These are phyloP conservation scores for Petunia axillaris DNA, from an alignment of 257 asterid species.

Conservation along the genomic window DNA sequence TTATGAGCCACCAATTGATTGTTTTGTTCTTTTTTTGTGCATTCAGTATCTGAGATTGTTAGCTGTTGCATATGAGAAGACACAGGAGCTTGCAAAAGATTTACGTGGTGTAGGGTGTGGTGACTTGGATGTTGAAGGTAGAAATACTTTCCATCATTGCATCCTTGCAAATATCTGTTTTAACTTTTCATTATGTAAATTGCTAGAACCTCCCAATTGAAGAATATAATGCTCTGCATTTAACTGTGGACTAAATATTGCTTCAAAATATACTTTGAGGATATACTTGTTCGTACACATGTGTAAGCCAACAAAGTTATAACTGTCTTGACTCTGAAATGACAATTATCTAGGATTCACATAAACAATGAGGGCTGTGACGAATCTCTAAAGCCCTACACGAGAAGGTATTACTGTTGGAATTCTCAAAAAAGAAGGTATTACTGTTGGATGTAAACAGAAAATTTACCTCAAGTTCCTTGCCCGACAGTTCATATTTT, in stretches of 20 bases:
- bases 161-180: slow-evolving; percentile 12
- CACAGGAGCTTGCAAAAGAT: slow-evolving; percentile 88
- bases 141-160: not conserved
- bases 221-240: not conserved
- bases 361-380: not conserved
- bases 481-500: not conserved
- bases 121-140: slow-evolving; percentile 98
- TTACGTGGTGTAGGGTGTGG: slow-evolving; percentile 91
- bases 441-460: not conserved
- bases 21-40: slow-evolving; percentile 31
- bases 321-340: not conserved
- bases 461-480: not conserved
- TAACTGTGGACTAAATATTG: slow-evolving; percentile 8
- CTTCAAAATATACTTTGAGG: slow-evolving; percentile 13
- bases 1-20: slow-evolving; percentile 32
- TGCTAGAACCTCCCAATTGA: not conserved
- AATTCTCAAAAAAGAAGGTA: too few species aligned
- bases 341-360: not conserved
- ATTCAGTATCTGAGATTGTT: slow-evolving; percentile 89
- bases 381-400: slow-evolving; percentile 6
- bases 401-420: not conserved
- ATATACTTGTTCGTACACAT: slow-evolving; percentile 10
- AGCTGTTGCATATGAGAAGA: slow-evolving; percentile 96
- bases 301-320: not conserved
- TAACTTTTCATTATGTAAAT: not conserved